phyloP scores from a whole-genome alignment of 2,329 filamentous ascomycete genomes.

The Thielaviopsis populi region DNA sequence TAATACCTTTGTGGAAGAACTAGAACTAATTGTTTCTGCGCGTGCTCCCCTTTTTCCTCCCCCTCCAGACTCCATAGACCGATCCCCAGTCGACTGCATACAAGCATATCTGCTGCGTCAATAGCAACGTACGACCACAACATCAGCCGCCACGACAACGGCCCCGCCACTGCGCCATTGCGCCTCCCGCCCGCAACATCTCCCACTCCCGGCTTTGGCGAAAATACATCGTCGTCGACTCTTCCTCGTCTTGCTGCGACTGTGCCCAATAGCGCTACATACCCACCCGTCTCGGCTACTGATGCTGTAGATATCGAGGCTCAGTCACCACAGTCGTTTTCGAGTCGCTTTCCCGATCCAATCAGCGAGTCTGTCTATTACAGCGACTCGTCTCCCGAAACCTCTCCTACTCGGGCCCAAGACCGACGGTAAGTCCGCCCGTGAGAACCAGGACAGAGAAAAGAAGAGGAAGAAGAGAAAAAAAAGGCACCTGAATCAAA shows the following conservation, averaged over 20 bases:
- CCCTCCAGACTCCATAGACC: slow-evolving; percentile 3
- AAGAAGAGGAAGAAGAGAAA: not conserved
- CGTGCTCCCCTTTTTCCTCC: not conserved
- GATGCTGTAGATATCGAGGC: not conserved
- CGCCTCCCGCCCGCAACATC: not conserved
- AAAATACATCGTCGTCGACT: not conserved
- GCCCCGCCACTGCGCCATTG: slow-evolving; percentile 12
- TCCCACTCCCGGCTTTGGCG: not conserved
- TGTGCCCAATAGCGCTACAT: not conserved
- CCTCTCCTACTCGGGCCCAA: slow-evolving; percentile 5
- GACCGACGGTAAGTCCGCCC: slow-evolving; percentile 3
- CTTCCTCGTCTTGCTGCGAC: not conserved
- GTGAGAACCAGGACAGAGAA: not conserved
- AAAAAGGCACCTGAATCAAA: not conserved
- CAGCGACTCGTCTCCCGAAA: slow-evolving; percentile 13
- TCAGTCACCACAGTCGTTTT: slow-evolving; percentile 9
- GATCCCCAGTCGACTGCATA: slow-evolving; percentile 15
- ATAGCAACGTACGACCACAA: not conserved
- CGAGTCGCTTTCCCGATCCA: slow-evolving; percentile 8
- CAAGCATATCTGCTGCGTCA: slow-evolving; percentile 9
- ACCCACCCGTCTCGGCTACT: not conserved
- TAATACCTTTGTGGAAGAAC: not conserved
- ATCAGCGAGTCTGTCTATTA: slow-evolving; percentile 9
- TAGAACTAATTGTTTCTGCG: not conserved
- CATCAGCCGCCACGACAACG: slow-evolving; percentile 8